These are phyloP conservation scores for Plantago elongata DNA, from an alignment of 257 asterid species.

Conservation along the genomic window DNA sequence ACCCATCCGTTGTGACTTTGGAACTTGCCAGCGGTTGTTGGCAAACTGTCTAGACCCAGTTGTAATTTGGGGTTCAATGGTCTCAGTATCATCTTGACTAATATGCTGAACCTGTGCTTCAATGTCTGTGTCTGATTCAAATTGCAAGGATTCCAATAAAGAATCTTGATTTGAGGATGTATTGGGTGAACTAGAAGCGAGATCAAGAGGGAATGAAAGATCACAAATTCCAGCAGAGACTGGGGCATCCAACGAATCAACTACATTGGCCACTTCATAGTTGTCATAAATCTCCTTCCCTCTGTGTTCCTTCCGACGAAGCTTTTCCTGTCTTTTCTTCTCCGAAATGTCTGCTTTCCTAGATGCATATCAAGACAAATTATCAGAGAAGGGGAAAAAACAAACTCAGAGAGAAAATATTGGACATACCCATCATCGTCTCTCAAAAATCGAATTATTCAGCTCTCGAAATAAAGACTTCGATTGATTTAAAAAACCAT, in stretches of 20 bases:
- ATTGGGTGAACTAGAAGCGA: slow-evolving; percentile 38
- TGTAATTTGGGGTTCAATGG: slow-evolving; percentile 30
- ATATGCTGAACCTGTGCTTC: slow-evolving; percentile 36
- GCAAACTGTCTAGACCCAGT: slow-evolving; percentile 29
- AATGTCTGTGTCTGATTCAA: slow-evolving; percentile 34
- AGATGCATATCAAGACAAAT: slow-evolving; percentile 9
- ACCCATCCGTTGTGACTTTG: slow-evolving; percentile 49
- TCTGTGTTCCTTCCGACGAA: slow-evolving; percentile 78
- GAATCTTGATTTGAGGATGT: slow-evolving; percentile 27
- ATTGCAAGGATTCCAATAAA: slow-evolving; percentile 29
- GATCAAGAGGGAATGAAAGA: slow-evolving; percentile 38
- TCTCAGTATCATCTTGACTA: slow-evolving; percentile 34
- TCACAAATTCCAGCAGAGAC: slow-evolving; percentile 39
- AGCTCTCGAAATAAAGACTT: too few species aligned
- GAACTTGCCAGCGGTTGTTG: slow-evolving; percentile 47
- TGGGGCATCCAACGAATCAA: slow-evolving; percentile 39
- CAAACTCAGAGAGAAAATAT: not conserved
- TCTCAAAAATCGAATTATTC: not conserved
- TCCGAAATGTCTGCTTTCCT: slow-evolving; percentile 73
- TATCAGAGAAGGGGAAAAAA: not conserved
- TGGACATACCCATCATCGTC: not conserved
- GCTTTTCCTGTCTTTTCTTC: slow-evolving; percentile 74
- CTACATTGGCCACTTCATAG: slow-evolving; percentile 28
- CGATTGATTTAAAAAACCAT: too few species aligned
- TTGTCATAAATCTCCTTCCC: slow-evolving; percentile 38